phyloP scores from a whole-genome alignment of 495 filamentous ascomycete species.

The Thermochaetoides thermophila region DNA sequence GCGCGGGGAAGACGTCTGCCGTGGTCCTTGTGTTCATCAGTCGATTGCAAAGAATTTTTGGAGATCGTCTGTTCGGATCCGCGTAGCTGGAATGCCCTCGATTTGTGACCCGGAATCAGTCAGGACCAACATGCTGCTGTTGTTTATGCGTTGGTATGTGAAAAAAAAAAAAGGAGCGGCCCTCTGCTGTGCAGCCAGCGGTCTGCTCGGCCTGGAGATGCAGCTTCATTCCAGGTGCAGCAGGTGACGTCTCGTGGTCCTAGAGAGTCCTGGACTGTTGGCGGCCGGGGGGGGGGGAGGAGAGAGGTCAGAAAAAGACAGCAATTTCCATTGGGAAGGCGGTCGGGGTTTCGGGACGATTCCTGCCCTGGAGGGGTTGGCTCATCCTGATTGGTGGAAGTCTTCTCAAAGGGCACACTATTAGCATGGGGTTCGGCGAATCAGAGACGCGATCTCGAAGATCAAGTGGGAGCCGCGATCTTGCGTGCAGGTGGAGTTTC shows the following conservation, averaged over 20 bases:
- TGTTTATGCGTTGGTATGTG: neutral
- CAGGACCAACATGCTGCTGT: neutral
- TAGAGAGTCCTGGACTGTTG: too few species aligned
- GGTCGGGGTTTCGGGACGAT: slow-evolving; percentile 15
- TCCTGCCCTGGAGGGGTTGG: slow-evolving; percentile 6
- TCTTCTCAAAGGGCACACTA: slow-evolving; percentile 9
- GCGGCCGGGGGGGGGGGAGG: neutral
- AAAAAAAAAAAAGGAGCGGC: neutral
- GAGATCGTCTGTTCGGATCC: neutral
- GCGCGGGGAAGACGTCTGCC: too few species aligned
- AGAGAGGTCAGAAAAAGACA: neutral
- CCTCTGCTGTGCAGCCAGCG: neutral
- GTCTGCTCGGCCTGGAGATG: too few species aligned
- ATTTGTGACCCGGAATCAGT: neutral
- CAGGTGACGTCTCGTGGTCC: too few species aligned
- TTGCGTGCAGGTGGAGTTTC: slow-evolving; percentile 25
- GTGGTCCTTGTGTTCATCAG: neutral
- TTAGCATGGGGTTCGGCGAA: slow-evolving; percentile 6
- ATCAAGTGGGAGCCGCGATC: slow-evolving; percentile 18
- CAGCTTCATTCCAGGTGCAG: too few species aligned
- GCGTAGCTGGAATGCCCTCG: neutral
- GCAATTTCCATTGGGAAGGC: slow-evolving; percentile 6
- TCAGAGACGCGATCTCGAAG: slow-evolving; percentile 7
- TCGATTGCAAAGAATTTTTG: neutral
- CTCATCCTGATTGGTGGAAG: slow-evolving; percentile 10